Percentiles rank a stretch among this genome's conserved stretches.
phyloP scores from a whole-genome alignment of 1,139 yeast genomes.

The Candida pseudoviswanathii region DNA sequence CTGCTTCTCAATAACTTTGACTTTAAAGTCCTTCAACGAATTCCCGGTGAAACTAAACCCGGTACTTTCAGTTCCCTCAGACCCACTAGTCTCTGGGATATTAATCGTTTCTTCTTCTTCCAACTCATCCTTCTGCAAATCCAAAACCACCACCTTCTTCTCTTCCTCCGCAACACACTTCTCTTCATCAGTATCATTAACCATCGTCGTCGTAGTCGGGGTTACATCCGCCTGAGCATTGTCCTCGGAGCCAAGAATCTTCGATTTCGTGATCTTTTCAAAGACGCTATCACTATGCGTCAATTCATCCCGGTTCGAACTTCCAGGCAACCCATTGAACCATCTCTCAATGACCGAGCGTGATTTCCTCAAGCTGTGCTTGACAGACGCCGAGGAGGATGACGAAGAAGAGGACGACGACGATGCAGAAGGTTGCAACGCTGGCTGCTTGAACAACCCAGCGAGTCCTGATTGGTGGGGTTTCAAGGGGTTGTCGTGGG shows the following conservation, averaged over 20 bases:
- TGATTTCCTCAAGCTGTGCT: background rate
- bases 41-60: constrained; percentile 2
- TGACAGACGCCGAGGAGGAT: background rate
- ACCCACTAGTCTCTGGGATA: background rate
- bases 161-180: too few species aligned
- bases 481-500: background rate
- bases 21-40: constrained; percentile 4
- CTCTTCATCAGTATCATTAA: background rate
- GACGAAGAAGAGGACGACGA: background rate
- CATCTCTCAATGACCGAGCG: background rate
- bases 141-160: background rate
- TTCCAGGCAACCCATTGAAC: background rate
- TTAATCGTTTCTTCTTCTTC: background rate
- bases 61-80: background rate
- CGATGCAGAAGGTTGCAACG: background rate
- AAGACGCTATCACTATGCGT: background rate
- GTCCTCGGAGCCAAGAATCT: background rate
- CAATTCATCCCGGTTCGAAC: background rate
- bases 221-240: background rate
- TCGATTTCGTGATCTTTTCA: background rate
- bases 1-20: background rate
- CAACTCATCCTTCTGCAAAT: background rate
- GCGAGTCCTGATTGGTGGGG: too few species aligned
- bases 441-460: too few species aligned
- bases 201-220: background rate